Conservation (phyloP, 805 yeast genomes). For the Lipomyces yamadae region DNA sequence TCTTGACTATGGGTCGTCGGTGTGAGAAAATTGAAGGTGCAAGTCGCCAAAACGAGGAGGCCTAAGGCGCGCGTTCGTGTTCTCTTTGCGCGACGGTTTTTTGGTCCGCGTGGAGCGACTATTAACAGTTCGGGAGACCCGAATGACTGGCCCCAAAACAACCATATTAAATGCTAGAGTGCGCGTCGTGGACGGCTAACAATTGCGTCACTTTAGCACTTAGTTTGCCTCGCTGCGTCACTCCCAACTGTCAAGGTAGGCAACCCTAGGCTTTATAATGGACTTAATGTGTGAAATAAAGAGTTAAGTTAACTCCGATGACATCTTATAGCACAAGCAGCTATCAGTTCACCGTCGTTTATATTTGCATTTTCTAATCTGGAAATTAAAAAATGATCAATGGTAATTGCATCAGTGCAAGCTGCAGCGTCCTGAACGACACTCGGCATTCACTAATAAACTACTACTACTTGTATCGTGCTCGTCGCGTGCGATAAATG, state of each 20-base stretch:
- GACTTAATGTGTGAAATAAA: no score
- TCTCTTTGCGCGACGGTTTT: neutral
- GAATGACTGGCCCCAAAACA: neutral
- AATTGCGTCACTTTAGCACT: neutral
- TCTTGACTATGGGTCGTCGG: neutral
- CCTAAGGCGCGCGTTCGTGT: slow-evolving; percentile 4
- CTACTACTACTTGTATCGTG: no score
- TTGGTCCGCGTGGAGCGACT: neutral
- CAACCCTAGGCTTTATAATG: neutral
- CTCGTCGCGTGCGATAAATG: no score
- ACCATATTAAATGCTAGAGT: neutral
- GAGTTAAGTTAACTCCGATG: no score
- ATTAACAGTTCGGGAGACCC: neutral
- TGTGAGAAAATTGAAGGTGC: neutral
- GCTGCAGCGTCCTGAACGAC: no score
- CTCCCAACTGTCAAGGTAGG: neutral
- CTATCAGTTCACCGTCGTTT: no score
- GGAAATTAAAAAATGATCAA: no score
- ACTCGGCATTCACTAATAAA: no score
- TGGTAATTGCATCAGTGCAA: no score
- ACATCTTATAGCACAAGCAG: no score
- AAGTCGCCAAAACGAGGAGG: neutral
- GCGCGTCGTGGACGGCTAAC: neutral
- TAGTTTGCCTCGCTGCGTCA: neutral
- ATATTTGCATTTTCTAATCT: no score